Evolutionary conservation across 192 early-diverging fungal species (phyloP).

Genomic region (Pilaira anomala): DNA sequence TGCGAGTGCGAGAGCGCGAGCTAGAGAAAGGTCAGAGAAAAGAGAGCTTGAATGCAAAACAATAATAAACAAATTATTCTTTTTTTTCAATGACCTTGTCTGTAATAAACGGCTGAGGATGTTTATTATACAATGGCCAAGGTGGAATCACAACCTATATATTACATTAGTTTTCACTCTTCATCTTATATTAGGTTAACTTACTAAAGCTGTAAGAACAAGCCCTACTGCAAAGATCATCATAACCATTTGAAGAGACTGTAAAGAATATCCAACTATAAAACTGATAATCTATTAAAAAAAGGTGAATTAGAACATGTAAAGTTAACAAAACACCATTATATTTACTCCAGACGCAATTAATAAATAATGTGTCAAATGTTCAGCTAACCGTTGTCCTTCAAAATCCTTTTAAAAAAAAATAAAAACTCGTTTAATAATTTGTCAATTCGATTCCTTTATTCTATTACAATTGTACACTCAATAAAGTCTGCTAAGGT

Average conservation of each 20-base stretch:
- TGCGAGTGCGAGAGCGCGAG: background rate
- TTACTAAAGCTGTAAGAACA: conserved; percentile 8
- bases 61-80: background rate
- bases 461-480: conserved; percentile 7
- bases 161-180: background rate
- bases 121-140: conserved; percentile 20
- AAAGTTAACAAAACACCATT: background rate
- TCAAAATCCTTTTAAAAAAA: conserved; percentile 11
- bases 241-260: conserved; percentile 13
- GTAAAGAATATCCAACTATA: conserved; percentile 9
- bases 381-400: conserved; percentile 8
- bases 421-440: background rate
- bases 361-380: background rate
- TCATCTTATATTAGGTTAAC: background rate
- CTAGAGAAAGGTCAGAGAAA: background rate
- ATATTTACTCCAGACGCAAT: conserved; percentile 12
- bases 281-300: conserved; percentile 4
- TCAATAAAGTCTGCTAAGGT: no score
- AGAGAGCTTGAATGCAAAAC: background rate
- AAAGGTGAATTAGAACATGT: background rate
- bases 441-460: background rate
- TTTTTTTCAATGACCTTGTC: background rate
- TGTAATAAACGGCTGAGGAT: conserved; percentile 4
- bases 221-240: conserved; percentile 3
- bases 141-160: conserved; percentile 20